Evolutionary conservation across 306 rosid genomes (phyloP).

Genomic region (Citrullus mucosospermus): DNA sequence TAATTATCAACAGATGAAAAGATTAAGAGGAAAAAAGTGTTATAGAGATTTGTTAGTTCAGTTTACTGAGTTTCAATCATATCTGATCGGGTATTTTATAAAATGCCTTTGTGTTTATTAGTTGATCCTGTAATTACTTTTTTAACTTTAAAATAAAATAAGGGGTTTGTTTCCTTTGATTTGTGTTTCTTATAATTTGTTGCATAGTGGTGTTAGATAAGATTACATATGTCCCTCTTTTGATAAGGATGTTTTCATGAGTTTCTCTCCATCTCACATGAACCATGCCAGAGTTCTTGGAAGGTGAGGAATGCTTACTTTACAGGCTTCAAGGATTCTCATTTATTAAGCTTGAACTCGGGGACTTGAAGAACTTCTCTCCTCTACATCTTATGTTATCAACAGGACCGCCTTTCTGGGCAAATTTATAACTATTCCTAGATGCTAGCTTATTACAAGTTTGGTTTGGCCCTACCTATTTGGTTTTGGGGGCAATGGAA

Average conservation of each 20-base stretch:
- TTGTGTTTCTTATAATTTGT: neutral
- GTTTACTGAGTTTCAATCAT: neutral
- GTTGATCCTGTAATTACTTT: neutral
- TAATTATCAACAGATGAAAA: neutral
- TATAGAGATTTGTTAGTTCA: neutral
- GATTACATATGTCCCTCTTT: neutral
- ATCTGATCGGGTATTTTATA: neutral
- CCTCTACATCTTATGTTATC: neutral
- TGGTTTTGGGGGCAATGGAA: neutral
- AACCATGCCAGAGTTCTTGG: neutral
- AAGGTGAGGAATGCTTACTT: neutral
- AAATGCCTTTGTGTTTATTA: neutral
- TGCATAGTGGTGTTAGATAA: neutral
- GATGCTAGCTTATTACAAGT: neutral
- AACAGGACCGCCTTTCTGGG: neutral
- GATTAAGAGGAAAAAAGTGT: neutral
- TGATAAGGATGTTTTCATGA: neutral
- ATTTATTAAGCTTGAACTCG: neutral
- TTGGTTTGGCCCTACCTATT: neutral
- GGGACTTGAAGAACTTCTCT: neutral
- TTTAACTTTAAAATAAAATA: neutral
- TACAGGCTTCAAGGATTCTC: neutral
- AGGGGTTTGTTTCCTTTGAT: neutral
- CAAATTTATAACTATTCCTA: neutral
- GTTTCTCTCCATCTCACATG: neutral